phyloP scores from a whole-genome alignment of 1,284 basidiomycete genomes.

The Ustilago vetiveriae region DNA sequence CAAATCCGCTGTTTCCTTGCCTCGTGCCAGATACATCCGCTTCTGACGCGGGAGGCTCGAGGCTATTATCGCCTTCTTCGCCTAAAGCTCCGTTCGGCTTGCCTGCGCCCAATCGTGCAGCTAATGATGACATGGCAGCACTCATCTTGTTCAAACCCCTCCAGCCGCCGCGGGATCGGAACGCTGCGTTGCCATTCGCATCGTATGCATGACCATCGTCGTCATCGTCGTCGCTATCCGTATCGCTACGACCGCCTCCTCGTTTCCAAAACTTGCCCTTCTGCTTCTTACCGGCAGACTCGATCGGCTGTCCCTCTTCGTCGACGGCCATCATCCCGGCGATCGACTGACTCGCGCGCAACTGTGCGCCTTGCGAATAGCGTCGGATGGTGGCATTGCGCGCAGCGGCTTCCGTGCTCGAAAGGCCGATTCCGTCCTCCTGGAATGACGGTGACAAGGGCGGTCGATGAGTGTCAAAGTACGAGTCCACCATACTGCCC shows the following conservation, averaged over 20 bases:
- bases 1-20: conserved; percentile 31
- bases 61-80: conserved; percentile 31
- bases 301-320: conserved; percentile 38
- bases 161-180: conserved; percentile 45
- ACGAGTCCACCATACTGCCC: conserved; percentile 21
- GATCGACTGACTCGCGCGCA: conserved; percentile 37
- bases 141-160: conserved; percentile 56
- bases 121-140: conserved; percentile 40
- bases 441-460: conserved; percentile 11
- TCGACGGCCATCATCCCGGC: conserved; percentile 50
- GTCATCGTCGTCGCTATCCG: conserved; percentile 38
- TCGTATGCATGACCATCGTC: conserved; percentile 25
- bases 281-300: conserved; percentile 16
- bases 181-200: conserved; percentile 11
- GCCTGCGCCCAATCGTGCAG: conserved; percentile 23
- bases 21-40: conserved; percentile 25
- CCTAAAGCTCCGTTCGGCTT: conserved; percentile 4
- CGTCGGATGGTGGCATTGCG: conserved; percentile 31
- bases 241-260: conserved; percentile 18
- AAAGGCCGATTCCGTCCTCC: conserved; percentile 20
- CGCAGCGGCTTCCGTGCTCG: conserved; percentile 40
- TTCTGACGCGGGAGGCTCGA: conserved; percentile 42
- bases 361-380: conserved; percentile 36
- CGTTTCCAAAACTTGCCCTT: conserved; percentile 46
- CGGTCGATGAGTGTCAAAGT: conserved; percentile 25